Evolutionary conservation across 2,329 filamentous ascomycete species (phyloP), one percentile per base, ranked within the genome.

Genomic region (Aureobasidium uvarum): DNA sequence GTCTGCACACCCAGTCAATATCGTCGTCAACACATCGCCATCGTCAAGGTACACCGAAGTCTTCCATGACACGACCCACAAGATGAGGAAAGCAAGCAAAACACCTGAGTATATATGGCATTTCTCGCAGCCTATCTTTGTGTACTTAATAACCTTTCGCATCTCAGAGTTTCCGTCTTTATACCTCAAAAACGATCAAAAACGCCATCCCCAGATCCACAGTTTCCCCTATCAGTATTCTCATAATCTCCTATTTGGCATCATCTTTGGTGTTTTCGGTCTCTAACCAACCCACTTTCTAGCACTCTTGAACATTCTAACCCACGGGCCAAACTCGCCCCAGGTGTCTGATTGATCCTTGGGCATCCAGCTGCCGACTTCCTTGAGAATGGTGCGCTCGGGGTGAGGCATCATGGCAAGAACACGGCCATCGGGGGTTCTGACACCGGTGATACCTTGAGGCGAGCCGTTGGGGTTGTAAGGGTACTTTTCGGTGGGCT

Each of bases 331-430:
- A 74, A 89, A 89, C 70, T 92, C 89, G 33, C 90, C 91, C 89
- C 90, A 93, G 68, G 87, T 81, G 70, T 84, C 83, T 39, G 73
- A 76, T 72, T 79, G 77, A 14, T 85, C 84, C 66, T 86, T 81
- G 8, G 91, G 89, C 68, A 89, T 80, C 76, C 88, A 96, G 76
- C 90, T 94, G 55, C 84, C 86, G 67, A 92, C 88, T 66, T 91
- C 90, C 66, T 86, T 86, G 80, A 96, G 80, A 66, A 96, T 87
- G 18, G 91, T 96, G n/a, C 92, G 85, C 80, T 97, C 92, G 0
- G 92, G 92, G 76, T 96, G 92, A 67, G 93, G 93, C 92, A 97
- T 96, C 80, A 96, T 85, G 7, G 92, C 92, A 70, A 96, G 77
- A 1, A 96, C 90, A 66, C 91, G 84, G 14, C 92, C 92, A 74